These are phyloP conservation scores for Solanum sejunctum DNA, from an alignment of 257 asterid genomes.

Conservation along the genomic window DNA sequence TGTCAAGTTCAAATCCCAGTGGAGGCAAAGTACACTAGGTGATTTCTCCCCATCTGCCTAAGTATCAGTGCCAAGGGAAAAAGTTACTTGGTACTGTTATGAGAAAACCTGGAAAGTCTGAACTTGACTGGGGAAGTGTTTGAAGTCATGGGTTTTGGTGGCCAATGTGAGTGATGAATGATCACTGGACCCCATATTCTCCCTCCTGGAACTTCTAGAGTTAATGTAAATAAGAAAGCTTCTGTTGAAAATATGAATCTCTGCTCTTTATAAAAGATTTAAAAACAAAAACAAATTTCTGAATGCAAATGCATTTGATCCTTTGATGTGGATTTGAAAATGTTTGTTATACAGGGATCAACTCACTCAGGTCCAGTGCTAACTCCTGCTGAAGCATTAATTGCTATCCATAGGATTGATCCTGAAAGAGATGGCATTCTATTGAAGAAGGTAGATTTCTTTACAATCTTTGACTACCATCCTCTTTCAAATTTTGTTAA, in stretches of 20 bases:
- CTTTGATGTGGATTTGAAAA: background rate
- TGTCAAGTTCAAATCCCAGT: background rate
- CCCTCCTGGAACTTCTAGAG: background rate
- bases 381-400: slow-evolving; percentile 92
- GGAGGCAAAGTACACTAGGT: background rate
- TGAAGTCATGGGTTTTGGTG: background rate
- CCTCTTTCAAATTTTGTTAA: slow-evolving; percentile 1
- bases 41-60: background rate
- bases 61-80: background rate
- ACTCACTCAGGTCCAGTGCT: slow-evolving; percentile 50
- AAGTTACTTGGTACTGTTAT: background rate
- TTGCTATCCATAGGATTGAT: slow-evolving; percentile 90
- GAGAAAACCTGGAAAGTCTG: background rate
- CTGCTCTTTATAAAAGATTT: background rate
- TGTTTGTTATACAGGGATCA: slow-evolving; percentile 44
- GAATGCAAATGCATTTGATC: background rate
- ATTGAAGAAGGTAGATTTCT: slow-evolving; percentile 62
- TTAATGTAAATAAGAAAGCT: background rate
- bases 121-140: background rate
- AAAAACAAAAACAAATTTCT: background rate
- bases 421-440: slow-evolving; percentile 88
- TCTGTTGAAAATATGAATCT: background rate
- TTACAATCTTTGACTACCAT: background rate
- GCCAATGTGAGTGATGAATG: background rate
- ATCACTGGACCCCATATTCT: background rate